Conservation (phyloP, 495 filamentous ascomycete genomes). For the Podospora pseudoanserina region DNA sequence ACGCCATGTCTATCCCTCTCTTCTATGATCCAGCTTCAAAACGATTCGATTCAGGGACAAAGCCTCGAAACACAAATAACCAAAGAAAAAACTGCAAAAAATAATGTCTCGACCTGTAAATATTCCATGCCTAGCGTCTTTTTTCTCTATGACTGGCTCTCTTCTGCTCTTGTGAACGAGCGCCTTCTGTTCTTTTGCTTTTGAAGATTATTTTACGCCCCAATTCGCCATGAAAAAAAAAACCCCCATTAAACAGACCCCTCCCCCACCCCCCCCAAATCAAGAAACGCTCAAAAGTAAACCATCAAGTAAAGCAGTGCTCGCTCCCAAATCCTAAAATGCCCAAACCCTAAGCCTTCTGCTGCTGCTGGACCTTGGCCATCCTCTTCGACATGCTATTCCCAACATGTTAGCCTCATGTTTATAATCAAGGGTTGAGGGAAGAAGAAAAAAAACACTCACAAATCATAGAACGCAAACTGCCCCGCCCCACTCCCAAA, state of each 20-base stretch:
- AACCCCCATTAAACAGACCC: too few species aligned
- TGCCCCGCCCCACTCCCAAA: constrained; percentile 89
- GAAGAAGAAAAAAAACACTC: constrained; percentile 40
- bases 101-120: too few species aligned
- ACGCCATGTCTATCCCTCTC: background rate
- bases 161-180: too few species aligned
- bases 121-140: too few species aligned
- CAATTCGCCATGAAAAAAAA: too few species aligned
- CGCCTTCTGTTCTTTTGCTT: too few species aligned
- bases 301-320: too few species aligned
- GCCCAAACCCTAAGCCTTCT: background rate
- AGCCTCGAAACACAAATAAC: background rate
- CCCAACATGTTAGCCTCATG: constrained; percentile 25
- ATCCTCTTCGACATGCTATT: constrained; percentile 49
- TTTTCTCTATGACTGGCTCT: too few species aligned
- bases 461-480: constrained; percentile 99
- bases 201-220: too few species aligned
- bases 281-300: too few species aligned
- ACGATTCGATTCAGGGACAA: too few species aligned
- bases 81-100: background rate
- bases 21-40: background rate
- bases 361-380: constrained; percentile 31
- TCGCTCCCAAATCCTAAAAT: background rate
- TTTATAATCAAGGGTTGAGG: background rate
- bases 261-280: too few species aligned